These are phyloP conservation scores for Beauveria australis DNA, from an alignment of 2,329 filamentous ascomycete genomes.

Conservation along the genomic window DNA sequence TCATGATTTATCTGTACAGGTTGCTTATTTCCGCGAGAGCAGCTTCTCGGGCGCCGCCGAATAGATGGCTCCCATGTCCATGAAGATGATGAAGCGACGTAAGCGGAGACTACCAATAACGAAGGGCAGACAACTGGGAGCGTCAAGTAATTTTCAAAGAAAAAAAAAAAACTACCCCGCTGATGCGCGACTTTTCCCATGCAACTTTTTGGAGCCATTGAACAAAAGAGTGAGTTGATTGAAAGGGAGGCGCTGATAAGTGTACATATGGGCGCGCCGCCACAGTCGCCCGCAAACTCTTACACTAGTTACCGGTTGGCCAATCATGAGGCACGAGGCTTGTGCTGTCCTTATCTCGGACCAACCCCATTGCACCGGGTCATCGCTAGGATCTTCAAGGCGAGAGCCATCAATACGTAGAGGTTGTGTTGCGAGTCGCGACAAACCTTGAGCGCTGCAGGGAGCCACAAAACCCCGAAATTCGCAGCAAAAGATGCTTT, in stretches of 20 bases:
- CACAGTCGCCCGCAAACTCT: neutral
- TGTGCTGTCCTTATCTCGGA: slow-evolving; percentile 8
- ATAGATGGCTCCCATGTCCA: too few species aligned
- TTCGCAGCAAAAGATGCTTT: too few species aligned
- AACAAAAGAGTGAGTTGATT: neutral
- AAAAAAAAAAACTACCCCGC: neutral
- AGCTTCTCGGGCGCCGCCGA: too few species aligned
- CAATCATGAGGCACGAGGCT: slow-evolving; percentile 2
- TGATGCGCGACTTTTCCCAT: slow-evolving; percentile 1
- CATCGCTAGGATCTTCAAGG: slow-evolving; percentile 9
- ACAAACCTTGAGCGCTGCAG: neutral
- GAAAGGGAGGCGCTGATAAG: neutral
- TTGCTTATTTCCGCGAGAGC: too few species aligned
- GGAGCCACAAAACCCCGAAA: too few species aligned
- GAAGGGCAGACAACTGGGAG: neutral
- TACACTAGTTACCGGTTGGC: neutral
- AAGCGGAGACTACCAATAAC: neutral
- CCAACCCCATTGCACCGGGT: slow-evolving; percentile 10
- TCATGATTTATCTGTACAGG: too few species aligned
- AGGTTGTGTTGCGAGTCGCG: neutral
- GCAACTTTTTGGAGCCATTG: too few species aligned
- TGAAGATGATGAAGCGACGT: neutral
- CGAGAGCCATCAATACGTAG: neutral
- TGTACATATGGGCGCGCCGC: neutral
- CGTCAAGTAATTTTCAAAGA: neutral